phyloP scores from a whole-genome alignment of 176 grass and related monocot species.

The Saccharum spontaneum region DNA sequence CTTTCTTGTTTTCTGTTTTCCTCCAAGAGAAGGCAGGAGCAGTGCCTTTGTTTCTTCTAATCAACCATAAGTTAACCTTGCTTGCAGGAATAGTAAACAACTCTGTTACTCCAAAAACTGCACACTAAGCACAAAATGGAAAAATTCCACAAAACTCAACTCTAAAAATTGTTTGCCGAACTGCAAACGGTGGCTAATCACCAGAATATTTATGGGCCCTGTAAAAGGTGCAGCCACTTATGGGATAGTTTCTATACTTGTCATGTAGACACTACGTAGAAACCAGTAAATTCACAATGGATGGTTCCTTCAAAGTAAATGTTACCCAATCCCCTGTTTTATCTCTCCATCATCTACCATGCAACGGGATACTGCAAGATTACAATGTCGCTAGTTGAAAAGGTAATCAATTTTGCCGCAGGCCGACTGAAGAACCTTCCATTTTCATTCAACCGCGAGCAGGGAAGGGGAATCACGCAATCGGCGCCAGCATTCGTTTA shows the following conservation, averaged over 20 bases:
- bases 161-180: not conserved
- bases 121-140: not conserved
- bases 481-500: not conserved
- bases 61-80: conserved; percentile 24
- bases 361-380: not conserved
- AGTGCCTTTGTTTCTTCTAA: conserved; percentile 21
- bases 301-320: not conserved
- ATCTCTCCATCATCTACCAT: not conserved
- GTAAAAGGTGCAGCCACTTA: not conserved
- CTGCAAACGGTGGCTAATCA: not conserved
- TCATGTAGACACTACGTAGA: too few relatives aligned
- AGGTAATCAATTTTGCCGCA: not conserved
- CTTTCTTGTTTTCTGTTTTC: conserved; percentile 20
- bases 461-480: not conserved
- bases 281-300: not conserved
- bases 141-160: not conserved
- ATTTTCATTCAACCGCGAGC: not conserved
- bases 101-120: not conserved
- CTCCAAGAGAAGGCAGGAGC: conserved; percentile 18
- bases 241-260: not conserved
- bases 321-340: not conserved
- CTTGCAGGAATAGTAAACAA: conserved; percentile 32
- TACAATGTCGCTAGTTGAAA: not conserved
- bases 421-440: not conserved
- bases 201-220: not conserved